Evolutionary conservation across 768 basidiomycete species (phyloP).

Genomic region (Boletus rubroflammeus): DNA sequence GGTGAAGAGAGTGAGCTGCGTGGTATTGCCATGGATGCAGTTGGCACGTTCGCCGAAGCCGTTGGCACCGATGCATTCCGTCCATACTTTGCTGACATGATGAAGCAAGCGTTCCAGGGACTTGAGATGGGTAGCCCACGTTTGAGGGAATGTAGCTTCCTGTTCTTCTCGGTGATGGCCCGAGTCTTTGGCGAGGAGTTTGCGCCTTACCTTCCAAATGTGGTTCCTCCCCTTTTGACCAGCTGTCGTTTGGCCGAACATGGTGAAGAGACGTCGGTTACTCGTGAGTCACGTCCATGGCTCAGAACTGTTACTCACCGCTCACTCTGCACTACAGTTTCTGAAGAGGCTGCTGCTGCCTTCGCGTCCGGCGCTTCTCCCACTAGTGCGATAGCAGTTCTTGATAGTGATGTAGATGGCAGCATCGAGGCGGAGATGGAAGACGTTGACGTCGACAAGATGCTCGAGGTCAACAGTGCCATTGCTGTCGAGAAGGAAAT

Average conservation of each 20-base stretch:
- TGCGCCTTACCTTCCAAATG: conserved; percentile 76
- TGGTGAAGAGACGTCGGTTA: conserved; percentile 48
- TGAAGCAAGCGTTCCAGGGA: conserved; percentile 92
- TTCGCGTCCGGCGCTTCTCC: conserved; percentile 76
- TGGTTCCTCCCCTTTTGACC: conserved; percentile 79
- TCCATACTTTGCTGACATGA: conserved; percentile 94
- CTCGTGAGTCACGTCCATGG: conserved; percentile 37
- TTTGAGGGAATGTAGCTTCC: conserved; percentile 91
- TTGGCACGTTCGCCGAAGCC: conserved; percentile 96
- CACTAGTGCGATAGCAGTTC: conserved; percentile 61
- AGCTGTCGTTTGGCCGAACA: conserved; percentile 84
- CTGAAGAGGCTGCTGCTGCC: conserved; percentile 52
- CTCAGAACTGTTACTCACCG: not conserved
- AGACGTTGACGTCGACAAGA: conserved; percentile 79
- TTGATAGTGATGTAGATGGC: conserved; percentile 53
- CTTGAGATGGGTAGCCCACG: conserved; percentile 83
- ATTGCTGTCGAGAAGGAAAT: conserved; percentile 99
- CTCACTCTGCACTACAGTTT: conserved; percentile 32
- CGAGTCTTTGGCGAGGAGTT: conserved; percentile 95
- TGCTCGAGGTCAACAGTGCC: conserved; percentile 90
- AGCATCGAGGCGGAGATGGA: conserved; percentile 63
- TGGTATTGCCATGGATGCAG: conserved; percentile 98
- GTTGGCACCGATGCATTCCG: conserved; percentile 92
- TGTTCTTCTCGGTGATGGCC: conserved; percentile 99
- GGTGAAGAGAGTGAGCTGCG: conserved; percentile 93